Percentiles rank a stretch among this genome's conserved stretches.
Conservation (phyloP, 495 filamentous ascomycete genomes). For the Tuber magnatum region DNA sequence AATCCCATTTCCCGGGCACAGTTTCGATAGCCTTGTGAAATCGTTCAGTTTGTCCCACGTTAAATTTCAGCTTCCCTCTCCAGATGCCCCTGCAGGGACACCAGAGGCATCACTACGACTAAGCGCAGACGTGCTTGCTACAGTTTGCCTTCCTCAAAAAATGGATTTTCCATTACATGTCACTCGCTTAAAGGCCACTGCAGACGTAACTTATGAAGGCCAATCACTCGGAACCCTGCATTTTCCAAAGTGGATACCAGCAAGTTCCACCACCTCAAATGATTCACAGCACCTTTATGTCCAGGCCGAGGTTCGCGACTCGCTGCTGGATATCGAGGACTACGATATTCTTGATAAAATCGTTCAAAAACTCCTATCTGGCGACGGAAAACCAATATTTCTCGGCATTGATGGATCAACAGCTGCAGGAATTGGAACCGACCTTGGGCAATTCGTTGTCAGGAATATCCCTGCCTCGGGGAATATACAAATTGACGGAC, state of each 20-base stretch:
- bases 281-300: constrained; percentile 53
- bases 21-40: constrained; percentile 70
- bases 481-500: constrained; percentile 67
- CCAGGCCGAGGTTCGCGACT: constrained; percentile 64
- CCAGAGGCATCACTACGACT: constrained; percentile 67
- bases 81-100: constrained; percentile 65
- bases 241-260: constrained; percentile 71
- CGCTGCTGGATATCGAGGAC: constrained; percentile 73
- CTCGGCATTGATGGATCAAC: constrained; percentile 72
- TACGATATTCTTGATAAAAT: constrained; percentile 65
- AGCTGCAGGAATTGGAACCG: constrained; percentile 70
- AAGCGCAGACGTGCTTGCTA: constrained; percentile 70
- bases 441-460: constrained; percentile 68
- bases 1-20: constrained; percentile 70
- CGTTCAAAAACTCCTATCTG: constrained; percentile 67
- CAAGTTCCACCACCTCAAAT: constrained; percentile 66
- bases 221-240: constrained; percentile 70
- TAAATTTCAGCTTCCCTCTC: constrained; percentile 72
- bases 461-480: constrained; percentile 79
- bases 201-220: constrained; percentile 69
- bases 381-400: constrained; percentile 51
- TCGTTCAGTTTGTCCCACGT: constrained; percentile 80
- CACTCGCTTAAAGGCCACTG: constrained; percentile 61
- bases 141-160: constrained; percentile 69
- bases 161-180: constrained; percentile 79